Percentiles rank a stretch among this genome's conserved stretches.
Evolutionary conservation across 139 green algal species (phyloP).

Genomic region (Mesostigma viride): DNA sequence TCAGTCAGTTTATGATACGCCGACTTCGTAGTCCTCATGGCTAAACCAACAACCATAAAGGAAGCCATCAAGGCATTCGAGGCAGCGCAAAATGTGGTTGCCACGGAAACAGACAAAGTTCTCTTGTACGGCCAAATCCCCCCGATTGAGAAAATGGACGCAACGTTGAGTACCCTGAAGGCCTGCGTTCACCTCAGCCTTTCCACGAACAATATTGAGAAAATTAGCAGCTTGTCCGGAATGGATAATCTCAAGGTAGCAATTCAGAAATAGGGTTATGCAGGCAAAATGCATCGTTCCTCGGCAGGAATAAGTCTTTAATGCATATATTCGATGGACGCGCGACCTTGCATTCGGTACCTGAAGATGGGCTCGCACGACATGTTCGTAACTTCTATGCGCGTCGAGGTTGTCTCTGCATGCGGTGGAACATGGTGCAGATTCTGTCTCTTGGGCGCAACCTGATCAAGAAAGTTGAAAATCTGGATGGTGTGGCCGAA

Average conservation of each 20-base stretch:
- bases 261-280: too few species aligned
- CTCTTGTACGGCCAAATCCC: conserved; percentile 64
- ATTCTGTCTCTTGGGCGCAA: conserved; percentile 79
- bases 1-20: too few species aligned
- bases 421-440: conserved; percentile 34
- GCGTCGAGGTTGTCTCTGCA: not conserved
- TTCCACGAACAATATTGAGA: conserved; percentile 92
- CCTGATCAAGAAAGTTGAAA: conserved; percentile 88
- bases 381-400: not conserved
- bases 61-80: too few species aligned
- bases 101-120: too few species aligned
- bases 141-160: conserved; percentile 87
- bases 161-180: conserved; percentile 62
- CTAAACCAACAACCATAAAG: too few species aligned
- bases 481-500: conserved; percentile 69
- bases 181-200: conserved; percentile 70
- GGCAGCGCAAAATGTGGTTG: too few species aligned
- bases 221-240: conserved; percentile 45
- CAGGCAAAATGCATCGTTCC: too few species aligned
- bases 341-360: not conserved
- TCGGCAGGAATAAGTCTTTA: not conserved
- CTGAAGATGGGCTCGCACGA: not conserved
- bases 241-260: conserved; percentile 4
- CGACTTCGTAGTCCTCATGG: too few species aligned
- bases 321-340: not conserved